Base-by-base conservation (phyloP, 2,329 filamentous ascomycete genomes). In the Phaeosphaeria sp. region DNA sequence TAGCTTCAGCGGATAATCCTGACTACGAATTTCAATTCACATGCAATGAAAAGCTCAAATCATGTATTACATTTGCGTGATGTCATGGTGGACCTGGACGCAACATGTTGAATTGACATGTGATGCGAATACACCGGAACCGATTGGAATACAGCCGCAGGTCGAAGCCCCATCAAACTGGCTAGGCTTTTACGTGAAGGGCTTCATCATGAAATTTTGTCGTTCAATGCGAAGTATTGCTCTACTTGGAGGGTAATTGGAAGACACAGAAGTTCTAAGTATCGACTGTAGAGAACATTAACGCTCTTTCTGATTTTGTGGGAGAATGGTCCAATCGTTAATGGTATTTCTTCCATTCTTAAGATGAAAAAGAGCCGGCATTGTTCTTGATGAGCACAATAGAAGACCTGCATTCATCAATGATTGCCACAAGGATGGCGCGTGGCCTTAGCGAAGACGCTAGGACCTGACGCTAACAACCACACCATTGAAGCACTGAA, bases 381-480 rank as follows among this genome's bases (percentile, higher is more conserved):
- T 39, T 39, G 36, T 39, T 39, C 36, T 39, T n/a, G 17, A 39
- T n/a, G 36, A 2, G 17, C 36, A 39, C 42, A 44, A 44, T 43
- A 6, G 15, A 36, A 36, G 30, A 36, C 6, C 30, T 36, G 30
- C 8, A 11, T 11, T 30, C 18, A 18, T n/a, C 8, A 11, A 44
- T 44, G 42, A 44, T 21, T 18, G 21, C 2, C 3, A 15, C 45
- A 57, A 44, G 55, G 55, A 53, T 53, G 24, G 47, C 21, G 40
- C 42, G 20, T 42, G 40, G 21, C 27, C 9, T 49, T 57, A 57
- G 51, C 56, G 49, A 60, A 25, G 55, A 43, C 53, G 51, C 49
- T 62, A 48, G 45, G 48, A 49, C 59, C 43, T 55, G 45, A 27
- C 56, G 53, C 47, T 51, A 64, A 49, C 36, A 49, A 53, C 48